A percentile compares a stretch with the other conserved stretches of the same genome.
These are phyloP conservation scores for Drechslerella dactyloides DNA, from an alignment of 2,329 filamentous ascomycete genomes.

Conservation along the genomic window DNA sequence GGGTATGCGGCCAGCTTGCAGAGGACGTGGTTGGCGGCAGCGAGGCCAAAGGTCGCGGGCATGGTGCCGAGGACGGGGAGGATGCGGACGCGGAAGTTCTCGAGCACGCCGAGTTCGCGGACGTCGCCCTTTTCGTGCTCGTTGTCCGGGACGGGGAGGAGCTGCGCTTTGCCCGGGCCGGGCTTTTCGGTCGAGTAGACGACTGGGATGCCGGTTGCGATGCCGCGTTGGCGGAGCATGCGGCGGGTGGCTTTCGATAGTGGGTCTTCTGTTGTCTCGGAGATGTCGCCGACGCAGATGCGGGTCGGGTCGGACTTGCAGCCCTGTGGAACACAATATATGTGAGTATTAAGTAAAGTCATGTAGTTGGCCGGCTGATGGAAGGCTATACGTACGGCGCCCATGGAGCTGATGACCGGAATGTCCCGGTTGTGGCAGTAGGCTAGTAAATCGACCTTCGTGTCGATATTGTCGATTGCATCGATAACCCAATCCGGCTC, in stretches of 20 bases:
- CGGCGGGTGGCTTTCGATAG: slow-evolving; percentile 84
- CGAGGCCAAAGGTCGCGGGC: slow-evolving; percentile 94
- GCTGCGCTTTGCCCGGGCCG: slow-evolving; percentile 85
- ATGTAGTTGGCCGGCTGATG: neutral
- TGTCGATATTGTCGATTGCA: slow-evolving; percentile 97
- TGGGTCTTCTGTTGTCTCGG: slow-evolving; percentile 82
- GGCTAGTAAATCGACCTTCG: slow-evolving; percentile 86
- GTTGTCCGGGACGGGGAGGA: slow-evolving; percentile 80
- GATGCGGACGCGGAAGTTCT: slow-evolving; percentile 93
- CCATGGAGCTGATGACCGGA: slow-evolving; percentile 92
- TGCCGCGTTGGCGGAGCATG: slow-evolving; percentile 75
- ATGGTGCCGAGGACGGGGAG: slow-evolving; percentile 93
- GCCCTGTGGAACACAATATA: slow-evolving; percentile 14
- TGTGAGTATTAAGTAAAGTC: slow-evolving; percentile 71
- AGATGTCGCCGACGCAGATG: slow-evolving; percentile 90
- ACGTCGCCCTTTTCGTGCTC: slow-evolving; percentile 87
- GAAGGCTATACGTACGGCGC: slow-evolving; percentile 62
- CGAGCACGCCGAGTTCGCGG: slow-evolving; percentile 69
- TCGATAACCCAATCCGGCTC: slow-evolving; percentile 90
- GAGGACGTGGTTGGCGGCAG: slow-evolving; percentile 90
- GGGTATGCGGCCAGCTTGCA: slow-evolving; percentile 82
- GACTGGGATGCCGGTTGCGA: slow-evolving; percentile 84
- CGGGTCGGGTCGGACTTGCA: slow-evolving; percentile 68
- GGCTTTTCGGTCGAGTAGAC: slow-evolving; percentile 92
- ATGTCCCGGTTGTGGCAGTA: slow-evolving; percentile 81